Evolutionary conservation across 768 basidiomycete genomes (phyloP).

Genomic region (Psilocybe subaeruginosa): DNA sequence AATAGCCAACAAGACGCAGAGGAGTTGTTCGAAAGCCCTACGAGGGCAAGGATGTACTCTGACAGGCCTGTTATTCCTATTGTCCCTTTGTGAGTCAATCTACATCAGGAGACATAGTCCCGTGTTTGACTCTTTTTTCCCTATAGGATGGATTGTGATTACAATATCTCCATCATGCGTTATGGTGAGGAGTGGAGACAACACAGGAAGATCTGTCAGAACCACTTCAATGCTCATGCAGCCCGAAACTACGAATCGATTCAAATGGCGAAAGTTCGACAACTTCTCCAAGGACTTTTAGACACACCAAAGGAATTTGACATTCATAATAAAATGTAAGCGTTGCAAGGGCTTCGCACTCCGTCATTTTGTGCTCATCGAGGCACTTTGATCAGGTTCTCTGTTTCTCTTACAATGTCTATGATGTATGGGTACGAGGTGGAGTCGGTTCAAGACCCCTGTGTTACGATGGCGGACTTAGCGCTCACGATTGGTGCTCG

Average conservation of each 20-base stretch:
- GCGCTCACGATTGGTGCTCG: conserved; percentile 1
- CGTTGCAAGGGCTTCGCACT: not conserved
- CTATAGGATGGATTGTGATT: conserved; percentile 34
- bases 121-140: not conserved
- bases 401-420: conserved; percentile 13
- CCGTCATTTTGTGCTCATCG: too few species aligned
- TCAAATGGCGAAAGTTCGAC: conserved; percentile 29
- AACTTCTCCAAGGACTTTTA: conserved; percentile 30
- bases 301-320: conserved; percentile 11
- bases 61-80: conserved; percentile 40
- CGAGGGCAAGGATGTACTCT: conserved; percentile 45
- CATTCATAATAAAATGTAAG: conserved; percentile 19
- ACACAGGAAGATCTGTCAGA: conserved; percentile 39
- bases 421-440: conserved; percentile 22
- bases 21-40: conserved; percentile 39
- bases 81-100: conserved; percentile 6
- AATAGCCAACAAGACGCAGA: conserved; percentile 25
- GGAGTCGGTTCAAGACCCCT: conserved; percentile 15
- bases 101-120: not conserved
- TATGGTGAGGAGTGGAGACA: conserved; percentile 40
- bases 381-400: conserved; percentile 12
- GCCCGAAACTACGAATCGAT: conserved; percentile 27
- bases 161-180: conserved; percentile 32
- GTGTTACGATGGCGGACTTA: conserved; percentile 8
- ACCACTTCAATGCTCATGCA: conserved; percentile 32